Evolutionary conservation across 2,329 filamentous ascomycete species (phyloP), one percentile per base, ranked within the genome.

Genomic region (Trichophaea hybrida): DNA sequence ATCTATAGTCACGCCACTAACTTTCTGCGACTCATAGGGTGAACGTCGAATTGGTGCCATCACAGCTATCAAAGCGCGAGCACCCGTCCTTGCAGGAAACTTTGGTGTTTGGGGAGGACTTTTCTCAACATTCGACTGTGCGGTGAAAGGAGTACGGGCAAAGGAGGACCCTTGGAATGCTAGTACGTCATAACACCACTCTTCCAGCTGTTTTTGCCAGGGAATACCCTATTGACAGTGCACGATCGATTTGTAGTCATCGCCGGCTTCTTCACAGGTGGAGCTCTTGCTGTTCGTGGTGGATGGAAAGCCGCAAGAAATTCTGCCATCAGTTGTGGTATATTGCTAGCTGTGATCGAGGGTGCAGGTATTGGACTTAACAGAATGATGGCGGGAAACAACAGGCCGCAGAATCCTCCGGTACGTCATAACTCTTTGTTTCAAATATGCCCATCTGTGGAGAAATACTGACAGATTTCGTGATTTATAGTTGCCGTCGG

Each of bases 151-250:
- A 60, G 77, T 91, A 59, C 78, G 89, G 66, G 88, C 93, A 79
- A 97, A 96, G 83, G 93, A 98, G 74, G 93, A 97, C 72, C 89
- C 93, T 12, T 97, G 89, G 77, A 97, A 97, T 75, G 89, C 90
- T 70, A 97, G 76, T 78, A 75, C 52, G 76, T 76, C 13, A 13
- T 10, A 10, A 10, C 10, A 43, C n/a, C 38, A 43, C 38, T 2
- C 10, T 43, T 15, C n/a, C 38, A 43, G 24, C 24, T 24, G 13
- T 50, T 12, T 15, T 15, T 44, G 12, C 40, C 38, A 43, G 38
- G n/a, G n/a, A 43, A 43, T 43, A 43, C 38, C 1, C 24, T 50
- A 4, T 50, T 43, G 38, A 43, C 38, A 43, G 38, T 13, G 24
- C 4, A 12, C 13, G 24, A 10, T 43, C 38, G 38, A 43, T 43